Conservation (phyloP, 2,329 filamentous ascomycete genomes). For the Botrytis porri region DNA sequence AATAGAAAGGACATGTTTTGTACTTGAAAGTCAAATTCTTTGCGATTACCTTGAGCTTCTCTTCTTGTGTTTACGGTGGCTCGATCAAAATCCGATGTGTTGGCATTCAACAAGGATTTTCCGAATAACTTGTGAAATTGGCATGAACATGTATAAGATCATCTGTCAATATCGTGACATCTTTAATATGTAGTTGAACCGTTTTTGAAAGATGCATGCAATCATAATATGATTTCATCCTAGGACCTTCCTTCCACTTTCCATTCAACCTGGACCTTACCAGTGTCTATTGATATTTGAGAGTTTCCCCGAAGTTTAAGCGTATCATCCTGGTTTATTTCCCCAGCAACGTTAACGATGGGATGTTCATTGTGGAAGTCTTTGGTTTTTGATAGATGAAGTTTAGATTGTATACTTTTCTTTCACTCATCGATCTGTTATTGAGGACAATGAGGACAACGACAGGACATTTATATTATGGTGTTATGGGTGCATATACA, state of each 20-base stretch:
- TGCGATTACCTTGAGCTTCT: conserved; percentile 10
- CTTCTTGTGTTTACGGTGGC: conserved; percentile 24
- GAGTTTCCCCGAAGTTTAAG: conserved; percentile 16
- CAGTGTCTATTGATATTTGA: conserved; percentile 5
- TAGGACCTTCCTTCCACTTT: conserved; percentile 20
- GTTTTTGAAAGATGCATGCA: conserved; percentile 6
- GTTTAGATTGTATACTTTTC: background rate
- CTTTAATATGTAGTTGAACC: conserved; percentile 12
- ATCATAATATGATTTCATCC: conserved; percentile 18
- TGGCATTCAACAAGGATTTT: conserved; percentile 22
- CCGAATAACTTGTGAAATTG: conserved; percentile 12
- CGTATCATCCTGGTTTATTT: background rate
- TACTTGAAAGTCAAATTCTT: conserved; percentile 20
- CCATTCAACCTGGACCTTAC: background rate
- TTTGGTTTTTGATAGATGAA: background rate
- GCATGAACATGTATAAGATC: conserved; percentile 14
- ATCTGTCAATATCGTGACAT: conserved; percentile 9
- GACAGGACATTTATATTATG: background rate
- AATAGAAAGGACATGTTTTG: conserved; percentile 67
- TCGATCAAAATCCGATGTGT: conserved; percentile 17
- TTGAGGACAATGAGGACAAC: background rate
- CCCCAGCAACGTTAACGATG: conserved; percentile 17
- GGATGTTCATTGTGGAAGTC: background rate
- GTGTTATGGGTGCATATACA: background rate
- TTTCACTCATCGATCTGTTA: background rate